Base-by-base conservation (phyloP, 768 basidiomycete genomes). In the Mrakia gelida region DNA sequence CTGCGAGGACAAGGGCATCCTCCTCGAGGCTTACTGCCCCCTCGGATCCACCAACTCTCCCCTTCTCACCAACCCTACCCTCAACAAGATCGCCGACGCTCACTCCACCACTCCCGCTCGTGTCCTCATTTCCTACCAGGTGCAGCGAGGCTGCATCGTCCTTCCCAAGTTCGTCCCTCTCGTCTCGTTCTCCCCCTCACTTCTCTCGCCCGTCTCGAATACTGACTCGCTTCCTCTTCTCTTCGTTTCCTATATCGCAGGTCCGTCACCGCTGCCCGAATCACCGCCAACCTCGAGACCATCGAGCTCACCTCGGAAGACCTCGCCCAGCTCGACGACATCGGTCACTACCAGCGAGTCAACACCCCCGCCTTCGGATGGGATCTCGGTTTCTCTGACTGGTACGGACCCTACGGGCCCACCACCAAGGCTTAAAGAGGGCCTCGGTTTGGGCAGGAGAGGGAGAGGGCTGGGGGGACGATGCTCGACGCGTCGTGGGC, bases 21-120 rank as follows among this genome's bases (percentile, higher is more conserved):
- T 91, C 80, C 84, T 94, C 77, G 91, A 92, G 28, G 91, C 92
- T 10, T 94, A 92, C 86, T 93, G 91, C 1, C 92, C 92, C 9
- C 89, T 94, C 3, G 93, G 93, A 63, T 91, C 93, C 86, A 93
- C 92, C 85, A 81, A 88, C 81, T 89, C 91, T 0, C 92, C 91
- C 23, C 87, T 93, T 30, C 86, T 91, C 80, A 84, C 85, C 68
- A 89, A 93, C 82, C 86, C 86, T 21, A 85, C 88, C 23, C 23
- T 93, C 71, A 84, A 84, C 76, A 87, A 87, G 84, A 86, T 94
- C 62, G 91, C 92, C 1, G 85, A 87, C 76, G 90, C 89, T 82
- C 84, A 92, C 84, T 81, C 82, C 13, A 89, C 90, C 43, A 81
- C 85, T 11, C 88, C 90, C 18, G 88, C 90, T n/a, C 91, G 89